Percentiles rank a stretch among this genome's conserved stretches.
phyloP scores from a whole-genome alignment of 78 protist genomes.

The Cavenderia fasciculata region DNA sequence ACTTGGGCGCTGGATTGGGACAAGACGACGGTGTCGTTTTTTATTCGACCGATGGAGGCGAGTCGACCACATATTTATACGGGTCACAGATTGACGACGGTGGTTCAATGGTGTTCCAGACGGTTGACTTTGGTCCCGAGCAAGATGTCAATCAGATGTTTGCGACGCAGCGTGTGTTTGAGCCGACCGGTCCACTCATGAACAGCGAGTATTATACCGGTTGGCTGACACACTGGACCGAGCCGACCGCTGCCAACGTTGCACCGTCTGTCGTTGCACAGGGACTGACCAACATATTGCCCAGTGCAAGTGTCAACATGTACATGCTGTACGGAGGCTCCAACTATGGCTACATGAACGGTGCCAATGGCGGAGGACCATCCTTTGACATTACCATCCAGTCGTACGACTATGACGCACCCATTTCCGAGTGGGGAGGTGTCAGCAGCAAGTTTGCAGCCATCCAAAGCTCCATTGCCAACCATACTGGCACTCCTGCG shows the following conservation, averaged over 20 bases:
- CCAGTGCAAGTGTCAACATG: constrained; percentile 66
- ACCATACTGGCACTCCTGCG: background rate
- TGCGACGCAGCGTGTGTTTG: background rate
- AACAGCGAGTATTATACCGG: constrained; percentile 73
- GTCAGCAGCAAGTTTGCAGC: constrained; percentile 50
- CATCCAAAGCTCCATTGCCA: background rate
- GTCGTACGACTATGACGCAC: constrained; percentile 85
- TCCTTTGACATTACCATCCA: constrained; percentile 62
- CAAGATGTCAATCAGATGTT: constrained; percentile 3
- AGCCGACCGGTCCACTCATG: constrained; percentile 35
- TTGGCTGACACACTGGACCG: constrained; percentile 69
- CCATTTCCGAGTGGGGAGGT: constrained; percentile 77
- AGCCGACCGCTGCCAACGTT: background rate
- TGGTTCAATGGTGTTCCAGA: constrained; percentile 29
- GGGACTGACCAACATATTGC: constrained; percentile 14
- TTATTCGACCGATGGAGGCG: constrained; percentile 1
- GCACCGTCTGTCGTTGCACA: constrained; percentile 12
- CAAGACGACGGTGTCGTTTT: constrained; percentile 15
- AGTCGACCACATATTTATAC: background rate
- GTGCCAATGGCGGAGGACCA: constrained; percentile 43
- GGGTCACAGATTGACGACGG: constrained; percentile 8
- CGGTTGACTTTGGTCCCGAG: constrained; percentile 36
- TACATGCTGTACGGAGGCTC: constrained; percentile 87
- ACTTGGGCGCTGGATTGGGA: constrained; percentile 16
- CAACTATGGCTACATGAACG: constrained; percentile 72